These are phyloP conservation scores for Ceratocystis variospora DNA, from an alignment of 2,329 filamentous ascomycete genomes.

Conservation along the genomic window DNA sequence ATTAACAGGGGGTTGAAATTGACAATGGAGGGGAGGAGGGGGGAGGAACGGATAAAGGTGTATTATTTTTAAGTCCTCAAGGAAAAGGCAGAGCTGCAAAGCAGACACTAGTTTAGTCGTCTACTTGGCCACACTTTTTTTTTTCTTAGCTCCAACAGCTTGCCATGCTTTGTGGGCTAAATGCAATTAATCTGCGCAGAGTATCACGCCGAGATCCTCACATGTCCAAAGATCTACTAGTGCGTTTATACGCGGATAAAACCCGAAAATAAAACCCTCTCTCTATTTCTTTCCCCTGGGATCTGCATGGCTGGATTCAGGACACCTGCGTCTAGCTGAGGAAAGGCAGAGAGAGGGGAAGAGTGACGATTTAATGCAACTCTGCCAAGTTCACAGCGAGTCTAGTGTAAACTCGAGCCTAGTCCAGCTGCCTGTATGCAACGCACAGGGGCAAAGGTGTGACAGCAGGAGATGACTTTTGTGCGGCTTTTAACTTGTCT, in stretches of 20 bases:
- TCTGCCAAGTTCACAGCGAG: not conserved
- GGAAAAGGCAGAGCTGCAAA: not conserved
- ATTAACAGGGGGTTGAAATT: not conserved
- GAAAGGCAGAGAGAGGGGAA: not conserved
- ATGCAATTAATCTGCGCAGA: not conserved
- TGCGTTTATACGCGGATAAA: not conserved
- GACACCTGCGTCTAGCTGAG: slow-evolving; percentile 2
- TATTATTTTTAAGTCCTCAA: too few relatives aligned
- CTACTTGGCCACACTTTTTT: not conserved
- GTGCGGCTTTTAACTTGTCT: not conserved
- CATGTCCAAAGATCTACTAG: slow-evolving; percentile 1
- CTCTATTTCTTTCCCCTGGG: not conserved
- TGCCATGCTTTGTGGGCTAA: not conserved
- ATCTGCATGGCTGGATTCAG: not conserved
- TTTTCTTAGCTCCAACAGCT: not conserved
- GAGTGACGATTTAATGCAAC: not conserved
- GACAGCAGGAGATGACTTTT: not conserved
- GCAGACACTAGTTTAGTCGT: not conserved
- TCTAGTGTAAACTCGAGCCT: not conserved
- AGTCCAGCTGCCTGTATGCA: not conserved
- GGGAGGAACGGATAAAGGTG: too few relatives aligned
- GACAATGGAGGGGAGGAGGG: too few relatives aligned
- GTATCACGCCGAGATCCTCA: not conserved
- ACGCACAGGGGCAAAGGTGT: not conserved
- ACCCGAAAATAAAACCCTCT: not conserved